phyloP scores from a whole-genome alignment of 2,329 filamentous ascomycete species.

The Pseudocercospora fijiensis region DNA sequence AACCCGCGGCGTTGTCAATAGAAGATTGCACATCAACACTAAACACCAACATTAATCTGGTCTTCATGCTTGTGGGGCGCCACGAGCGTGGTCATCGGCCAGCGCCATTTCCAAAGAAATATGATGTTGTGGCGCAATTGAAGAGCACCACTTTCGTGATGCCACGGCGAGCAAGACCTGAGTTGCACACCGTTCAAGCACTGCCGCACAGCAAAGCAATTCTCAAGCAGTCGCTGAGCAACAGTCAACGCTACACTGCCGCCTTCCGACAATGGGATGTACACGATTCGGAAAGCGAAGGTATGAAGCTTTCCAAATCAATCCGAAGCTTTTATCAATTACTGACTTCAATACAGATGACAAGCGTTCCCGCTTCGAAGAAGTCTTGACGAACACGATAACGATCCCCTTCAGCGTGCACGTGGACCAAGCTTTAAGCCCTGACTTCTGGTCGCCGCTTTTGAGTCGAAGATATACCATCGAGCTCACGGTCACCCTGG shows the following conservation, averaged over 20 bases:
- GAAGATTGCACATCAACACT: background rate
- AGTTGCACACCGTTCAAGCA: constrained; percentile 5
- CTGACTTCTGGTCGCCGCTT: constrained; percentile 18
- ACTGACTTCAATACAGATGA: constrained; percentile 10
- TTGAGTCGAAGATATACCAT: constrained; percentile 18
- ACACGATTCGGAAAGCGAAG: constrained; percentile 18
- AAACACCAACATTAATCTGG: constrained; percentile 9
- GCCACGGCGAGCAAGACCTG: constrained; percentile 5
- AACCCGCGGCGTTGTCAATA: constrained; percentile 10
- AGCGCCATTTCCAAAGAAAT: constrained; percentile 5
- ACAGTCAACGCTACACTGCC: constrained; percentile 4
- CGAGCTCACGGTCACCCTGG: constrained; percentile 16
- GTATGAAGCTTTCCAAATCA: background rate
- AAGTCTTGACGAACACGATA: constrained; percentile 14
- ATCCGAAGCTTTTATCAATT: background rate
- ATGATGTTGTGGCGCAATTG: constrained; percentile 13
- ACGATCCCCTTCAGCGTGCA: constrained; percentile 11
- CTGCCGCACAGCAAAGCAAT: constrained; percentile 3
- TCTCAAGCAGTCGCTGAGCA: constrained; percentile 10
- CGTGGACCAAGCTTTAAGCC: background rate
- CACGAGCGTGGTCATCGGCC: background rate
- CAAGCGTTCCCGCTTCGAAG: constrained; percentile 5
- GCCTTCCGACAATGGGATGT: constrained; percentile 12
- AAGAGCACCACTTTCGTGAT: constrained; percentile 19
- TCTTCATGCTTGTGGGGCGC: constrained; percentile 12